phyloP scores from a whole-genome alignment of 129 eudicot genomes.

The Flaveria ramosissima region DNA sequence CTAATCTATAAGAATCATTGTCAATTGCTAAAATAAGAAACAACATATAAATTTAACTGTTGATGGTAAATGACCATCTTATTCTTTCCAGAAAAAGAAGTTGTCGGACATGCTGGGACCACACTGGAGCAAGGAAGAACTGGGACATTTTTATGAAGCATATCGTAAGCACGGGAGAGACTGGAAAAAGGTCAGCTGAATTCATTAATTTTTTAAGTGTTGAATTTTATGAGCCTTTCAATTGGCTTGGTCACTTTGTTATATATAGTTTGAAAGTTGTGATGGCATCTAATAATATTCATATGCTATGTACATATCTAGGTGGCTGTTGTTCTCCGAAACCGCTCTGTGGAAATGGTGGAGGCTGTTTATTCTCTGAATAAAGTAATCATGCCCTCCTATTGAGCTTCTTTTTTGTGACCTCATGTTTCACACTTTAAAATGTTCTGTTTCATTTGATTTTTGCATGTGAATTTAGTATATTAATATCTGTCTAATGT shows the following conservation, averaged over 20 bases:
- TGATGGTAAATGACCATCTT: constrained; percentile 22
- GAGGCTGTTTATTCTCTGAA: constrained; percentile 93
- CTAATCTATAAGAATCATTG: constrained; percentile 10
- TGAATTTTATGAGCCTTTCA: constrained; percentile 14
- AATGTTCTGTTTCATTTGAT: constrained; percentile 23
- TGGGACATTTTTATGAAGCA: constrained; percentile 80
- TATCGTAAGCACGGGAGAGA: constrained; percentile 92
- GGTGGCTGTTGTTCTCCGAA: constrained; percentile 73
- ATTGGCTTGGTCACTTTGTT: constrained; percentile 4
- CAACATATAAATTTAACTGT: constrained; percentile 2
- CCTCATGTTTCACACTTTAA: background rate
- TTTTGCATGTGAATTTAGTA: constrained; percentile 9
- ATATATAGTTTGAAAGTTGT: constrained; percentile 14
- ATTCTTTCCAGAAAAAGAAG: constrained; percentile 75
- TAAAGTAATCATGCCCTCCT: constrained; percentile 51
- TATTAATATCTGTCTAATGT: constrained; percentile 17
- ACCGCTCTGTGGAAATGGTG: constrained; percentile 88
- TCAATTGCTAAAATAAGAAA: constrained; percentile 30
- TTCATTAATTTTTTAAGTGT: constrained; percentile 8
- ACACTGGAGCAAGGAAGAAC: constrained; percentile 87
- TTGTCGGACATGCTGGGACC: constrained; percentile 81
- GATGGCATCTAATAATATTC: constrained; percentile 18
- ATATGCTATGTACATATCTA: constrained; percentile 32
- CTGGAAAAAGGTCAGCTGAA: constrained; percentile 80
- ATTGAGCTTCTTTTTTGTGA: constrained; percentile 18